Conservation (phyloP, 768 basidiomycete species). For the Collybia nuda region DNA sequence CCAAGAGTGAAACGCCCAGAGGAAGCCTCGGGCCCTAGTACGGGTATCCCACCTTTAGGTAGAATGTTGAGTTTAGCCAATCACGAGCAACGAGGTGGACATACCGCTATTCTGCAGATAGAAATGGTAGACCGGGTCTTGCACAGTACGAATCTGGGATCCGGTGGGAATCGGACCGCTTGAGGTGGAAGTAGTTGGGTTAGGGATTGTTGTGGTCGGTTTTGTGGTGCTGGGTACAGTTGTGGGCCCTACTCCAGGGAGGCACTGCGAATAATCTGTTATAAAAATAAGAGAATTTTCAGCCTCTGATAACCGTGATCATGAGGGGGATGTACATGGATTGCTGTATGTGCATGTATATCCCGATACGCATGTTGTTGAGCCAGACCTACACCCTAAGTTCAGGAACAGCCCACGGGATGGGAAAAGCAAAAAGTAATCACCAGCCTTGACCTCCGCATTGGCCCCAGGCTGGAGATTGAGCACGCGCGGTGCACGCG, state of each 20-base stretch:
- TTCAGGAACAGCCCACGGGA: not conserved
- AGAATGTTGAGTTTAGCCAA: not conserved
- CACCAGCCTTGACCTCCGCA: constrained; percentile 44
- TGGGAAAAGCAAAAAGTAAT: not conserved
- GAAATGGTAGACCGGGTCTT: constrained; percentile 54
- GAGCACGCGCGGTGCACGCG: constrained; percentile 25
- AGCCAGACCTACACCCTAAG: constrained; percentile 32
- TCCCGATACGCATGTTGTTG: constrained; percentile 42
- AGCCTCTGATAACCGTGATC: not conserved
- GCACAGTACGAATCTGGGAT: constrained; percentile 52
- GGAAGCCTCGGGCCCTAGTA: constrained; percentile 51
- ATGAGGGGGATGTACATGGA: constrained; percentile 24
- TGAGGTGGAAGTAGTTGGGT: constrained; percentile 24
- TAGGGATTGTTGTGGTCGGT: constrained; percentile 21
- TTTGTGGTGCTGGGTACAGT: constrained; percentile 27
- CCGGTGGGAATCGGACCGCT: constrained; percentile 36
- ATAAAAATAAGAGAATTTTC: not conserved
- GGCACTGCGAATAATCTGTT: constrained; percentile 55
- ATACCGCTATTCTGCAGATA: constrained; percentile 52
- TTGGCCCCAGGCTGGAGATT: constrained; percentile 40
- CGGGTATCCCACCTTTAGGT: constrained; percentile 40
- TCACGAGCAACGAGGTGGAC: constrained; percentile 7
- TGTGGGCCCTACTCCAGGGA: constrained; percentile 34
- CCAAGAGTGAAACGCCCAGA: constrained; percentile 52
- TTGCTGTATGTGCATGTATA: constrained; percentile 41